phyloP scores from a whole-genome alignment of 805 yeast species.

The Torulaspora delbrueckii region DNA sequence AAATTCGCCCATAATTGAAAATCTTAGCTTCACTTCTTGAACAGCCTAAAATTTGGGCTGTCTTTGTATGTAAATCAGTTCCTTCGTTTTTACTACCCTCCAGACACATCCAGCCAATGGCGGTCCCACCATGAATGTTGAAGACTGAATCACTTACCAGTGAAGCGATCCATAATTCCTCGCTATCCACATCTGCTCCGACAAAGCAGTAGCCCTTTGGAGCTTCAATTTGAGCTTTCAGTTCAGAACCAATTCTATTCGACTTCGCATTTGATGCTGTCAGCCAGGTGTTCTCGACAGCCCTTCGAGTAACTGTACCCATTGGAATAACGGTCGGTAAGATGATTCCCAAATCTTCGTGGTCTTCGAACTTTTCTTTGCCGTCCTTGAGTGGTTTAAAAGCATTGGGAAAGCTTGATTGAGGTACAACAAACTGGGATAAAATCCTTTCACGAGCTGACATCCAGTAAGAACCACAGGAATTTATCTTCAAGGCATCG shows the following conservation, averaged over 20 bases:
- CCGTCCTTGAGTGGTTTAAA: constrained; percentile 19
- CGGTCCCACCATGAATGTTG: constrained; percentile 89
- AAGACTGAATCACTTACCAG: constrained; percentile 88
- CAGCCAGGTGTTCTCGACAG: constrained; percentile 96
- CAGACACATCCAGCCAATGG: constrained; percentile 98
- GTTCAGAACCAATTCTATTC: constrained; percentile 84
- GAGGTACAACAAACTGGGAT: constrained; percentile 78
- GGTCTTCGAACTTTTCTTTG: constrained; percentile 2
- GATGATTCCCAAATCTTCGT: constrained; percentile 57
- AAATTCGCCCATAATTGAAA: constrained; percentile 93
- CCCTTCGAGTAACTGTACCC: constrained; percentile 96
- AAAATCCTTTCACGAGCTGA: constrained; percentile 80
- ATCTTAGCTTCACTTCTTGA: constrained; percentile 89
- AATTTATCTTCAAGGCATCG: constrained; percentile 72
- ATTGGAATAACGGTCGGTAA: constrained; percentile 80
- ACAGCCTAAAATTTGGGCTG: constrained; percentile 85
- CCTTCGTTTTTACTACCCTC: constrained; percentile 91
- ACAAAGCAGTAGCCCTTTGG: constrained; percentile 88
- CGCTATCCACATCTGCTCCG: constrained; percentile 99
- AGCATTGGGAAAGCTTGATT: constrained; percentile 30
- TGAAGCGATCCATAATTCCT: constrained; percentile 97
- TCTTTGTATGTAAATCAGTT: constrained; percentile 92
- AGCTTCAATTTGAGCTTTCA: constrained; percentile 79
- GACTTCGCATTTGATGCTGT: constrained; percentile 93
- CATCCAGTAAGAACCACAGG: constrained; percentile 87